A percentile compares a stretch with the other conserved stretches of the same genome.
Conservation (phyloP, 2,329 filamentous ascomycete species). For the Capronia americana region DNA sequence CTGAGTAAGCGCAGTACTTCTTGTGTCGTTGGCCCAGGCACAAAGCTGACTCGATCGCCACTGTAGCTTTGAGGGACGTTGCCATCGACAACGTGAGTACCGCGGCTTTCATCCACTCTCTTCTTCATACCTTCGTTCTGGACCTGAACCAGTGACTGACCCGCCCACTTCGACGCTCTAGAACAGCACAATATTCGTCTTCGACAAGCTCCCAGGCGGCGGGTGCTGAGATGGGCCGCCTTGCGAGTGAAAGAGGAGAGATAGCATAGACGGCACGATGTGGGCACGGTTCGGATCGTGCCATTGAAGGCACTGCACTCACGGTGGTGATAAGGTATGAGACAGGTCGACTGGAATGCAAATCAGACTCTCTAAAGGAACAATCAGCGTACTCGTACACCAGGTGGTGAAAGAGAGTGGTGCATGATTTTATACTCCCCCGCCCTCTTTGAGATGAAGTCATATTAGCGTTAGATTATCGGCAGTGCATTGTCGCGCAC, state of each 20-base stretch:
- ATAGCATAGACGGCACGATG: not conserved
- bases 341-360: too few relatives aligned
- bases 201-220: constrained; percentile 1
- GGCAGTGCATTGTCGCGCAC: too few relatives aligned
- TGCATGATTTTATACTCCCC: too few relatives aligned
- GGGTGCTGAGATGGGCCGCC: not conserved
- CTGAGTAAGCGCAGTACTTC: not conserved
- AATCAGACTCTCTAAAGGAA: too few relatives aligned
- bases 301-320: not conserved
- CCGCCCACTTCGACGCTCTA: not conserved
- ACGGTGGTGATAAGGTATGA: not conserved
- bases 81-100: not conserved
- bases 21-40: too few relatives aligned
- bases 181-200: constrained; percentile 5
- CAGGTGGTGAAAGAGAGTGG: not conserved
- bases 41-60: not conserved
- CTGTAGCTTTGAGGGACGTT: not conserved
- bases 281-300: not conserved
- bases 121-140: not conserved
- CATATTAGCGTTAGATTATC: too few relatives aligned
- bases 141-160: not conserved
- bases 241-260: not conserved
- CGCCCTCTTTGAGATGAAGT: not conserved
- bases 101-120: not conserved
- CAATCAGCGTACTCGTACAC: too few relatives aligned